Percentiles rank a stretch among this genome's conserved stretches.
These are phyloP conservation scores for Lachnellula hyalina DNA, from an alignment of 2,329 filamentous ascomycete genomes.

Conservation along the genomic window DNA sequence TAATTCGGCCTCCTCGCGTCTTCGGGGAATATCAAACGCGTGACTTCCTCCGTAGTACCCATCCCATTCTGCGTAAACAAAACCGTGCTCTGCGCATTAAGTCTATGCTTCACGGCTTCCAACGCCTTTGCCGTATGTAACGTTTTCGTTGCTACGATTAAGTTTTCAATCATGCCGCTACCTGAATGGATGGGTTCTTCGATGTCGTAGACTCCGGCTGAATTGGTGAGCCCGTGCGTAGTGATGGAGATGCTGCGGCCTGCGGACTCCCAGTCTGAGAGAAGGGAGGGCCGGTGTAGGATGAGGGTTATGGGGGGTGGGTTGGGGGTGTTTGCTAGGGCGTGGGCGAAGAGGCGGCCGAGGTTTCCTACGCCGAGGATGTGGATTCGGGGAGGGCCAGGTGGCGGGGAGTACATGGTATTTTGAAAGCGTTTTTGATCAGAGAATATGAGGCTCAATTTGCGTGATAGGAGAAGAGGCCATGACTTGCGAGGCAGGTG, in stretches of 20 bases:
- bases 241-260: constrained; percentile 17
- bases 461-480: not conserved
- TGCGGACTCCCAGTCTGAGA: constrained; percentile 40
- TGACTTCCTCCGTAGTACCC: constrained; percentile 59
- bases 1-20: constrained; percentile 60
- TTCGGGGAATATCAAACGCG: constrained; percentile 54
- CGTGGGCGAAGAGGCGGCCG: constrained; percentile 72
- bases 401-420: not conserved
- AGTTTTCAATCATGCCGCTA: constrained; percentile 51
- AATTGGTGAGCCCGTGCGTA: constrained; percentile 18
- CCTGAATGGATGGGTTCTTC: constrained; percentile 7
- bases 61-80: constrained; percentile 85
- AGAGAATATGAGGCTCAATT: not conserved
- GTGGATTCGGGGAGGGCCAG: constrained; percentile 52
- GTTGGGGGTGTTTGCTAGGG: constrained; percentile 48
- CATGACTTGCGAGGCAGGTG: not conserved
- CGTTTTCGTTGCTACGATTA: constrained; percentile 77
- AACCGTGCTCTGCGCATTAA: constrained; percentile 63
- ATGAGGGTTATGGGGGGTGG: constrained; percentile 74
- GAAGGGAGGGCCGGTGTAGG: constrained; percentile 55
- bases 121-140: constrained; percentile 58
- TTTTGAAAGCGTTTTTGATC: not conserved
- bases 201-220: constrained; percentile 18
- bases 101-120: constrained; percentile 54
- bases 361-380: constrained; percentile 78